These are phyloP conservation scores for Heterobasidion parviporum DNA, from an alignment of 1,284 basidiomycete species.

Conservation along the genomic window DNA sequence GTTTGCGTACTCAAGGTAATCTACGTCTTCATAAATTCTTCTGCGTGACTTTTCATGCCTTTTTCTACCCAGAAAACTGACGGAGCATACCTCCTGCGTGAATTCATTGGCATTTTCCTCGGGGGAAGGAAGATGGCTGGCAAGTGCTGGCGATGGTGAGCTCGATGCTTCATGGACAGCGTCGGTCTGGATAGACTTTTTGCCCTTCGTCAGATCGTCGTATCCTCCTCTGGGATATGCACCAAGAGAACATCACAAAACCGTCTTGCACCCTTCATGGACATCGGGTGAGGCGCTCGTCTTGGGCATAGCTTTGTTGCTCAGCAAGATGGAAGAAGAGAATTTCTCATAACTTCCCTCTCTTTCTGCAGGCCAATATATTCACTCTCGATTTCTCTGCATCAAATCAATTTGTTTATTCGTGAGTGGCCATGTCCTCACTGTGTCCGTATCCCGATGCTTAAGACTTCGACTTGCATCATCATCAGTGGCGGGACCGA, in stretches of 20 bases:
- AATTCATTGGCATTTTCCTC: slow-evolving; percentile 61
- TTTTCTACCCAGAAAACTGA: slow-evolving; percentile 37
- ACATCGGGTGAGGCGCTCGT: slow-evolving; percentile 30
- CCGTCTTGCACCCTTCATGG: slow-evolving; percentile 42
- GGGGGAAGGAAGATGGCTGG: slow-evolving; percentile 57
- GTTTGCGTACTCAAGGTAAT: slow-evolving; percentile 38
- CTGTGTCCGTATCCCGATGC: neutral
- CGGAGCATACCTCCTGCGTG: slow-evolving; percentile 60
- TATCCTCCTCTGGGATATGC: slow-evolving; percentile 62
- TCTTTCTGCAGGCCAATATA: slow-evolving; percentile 46
- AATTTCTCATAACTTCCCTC: neutral
- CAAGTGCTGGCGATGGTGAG: slow-evolving; percentile 71
- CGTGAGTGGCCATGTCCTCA: slow-evolving; percentile 34
- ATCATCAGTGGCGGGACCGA: slow-evolving; percentile 1
- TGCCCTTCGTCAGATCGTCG: slow-evolving; percentile 38
- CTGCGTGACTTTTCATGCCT: neutral
- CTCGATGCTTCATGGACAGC: neutral
- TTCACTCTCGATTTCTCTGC: slow-evolving; percentile 64
- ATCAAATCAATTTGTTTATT: slow-evolving; percentile 50
- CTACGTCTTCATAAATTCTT: neutral
- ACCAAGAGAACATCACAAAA: slow-evolving; percentile 46
- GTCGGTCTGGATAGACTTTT: neutral
- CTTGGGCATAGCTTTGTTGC: neutral
- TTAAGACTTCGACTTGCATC: neutral
- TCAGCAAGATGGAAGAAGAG: neutral